Conservation (phyloP, 768 basidiomycete species). For the Jaapia argillacea region DNA sequence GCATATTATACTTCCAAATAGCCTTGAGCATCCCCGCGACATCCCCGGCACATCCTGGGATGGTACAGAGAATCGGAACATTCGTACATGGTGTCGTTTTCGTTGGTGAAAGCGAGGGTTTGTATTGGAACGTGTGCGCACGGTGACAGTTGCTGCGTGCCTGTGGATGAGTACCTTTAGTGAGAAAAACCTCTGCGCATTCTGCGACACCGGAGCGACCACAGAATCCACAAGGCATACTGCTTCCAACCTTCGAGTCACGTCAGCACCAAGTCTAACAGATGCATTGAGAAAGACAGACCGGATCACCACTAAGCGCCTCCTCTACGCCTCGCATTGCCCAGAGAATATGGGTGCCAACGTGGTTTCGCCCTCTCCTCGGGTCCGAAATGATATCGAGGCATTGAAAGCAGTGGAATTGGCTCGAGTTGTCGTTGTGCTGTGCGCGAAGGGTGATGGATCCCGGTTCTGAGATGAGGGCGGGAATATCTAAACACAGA, state of each 20-base stretch:
- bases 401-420: conserved; percentile 8
- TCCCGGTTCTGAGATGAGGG: too few species aligned
- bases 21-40: too few species aligned
- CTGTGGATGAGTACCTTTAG: conserved; percentile 7
- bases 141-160: conserved; percentile 10
- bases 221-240: conserved; percentile 19
- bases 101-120: conserved; percentile 8
- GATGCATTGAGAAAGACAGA: too few species aligned
- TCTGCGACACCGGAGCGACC: conserved; percentile 5
- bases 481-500: too few species aligned
- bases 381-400: not conserved
- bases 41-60: conserved; percentile 10
- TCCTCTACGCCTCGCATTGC: conserved; percentile 4
- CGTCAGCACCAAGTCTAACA: too few species aligned
- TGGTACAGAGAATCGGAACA: conserved; percentile 14
- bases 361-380: conserved; percentile 3
- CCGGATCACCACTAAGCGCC: conserved; percentile 3
- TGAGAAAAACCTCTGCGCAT: conserved; percentile 6
- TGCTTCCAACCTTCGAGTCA: conserved; percentile 8
- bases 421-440: not conserved
- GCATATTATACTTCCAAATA: conserved; percentile 23
- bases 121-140: conserved; percentile 9
- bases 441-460: too few species aligned
- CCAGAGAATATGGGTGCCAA: conserved; percentile 7
- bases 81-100: conserved; percentile 18